phyloP scores from a whole-genome alignment of 306 rosid species.

The Lathyrus tuberosus region DNA sequence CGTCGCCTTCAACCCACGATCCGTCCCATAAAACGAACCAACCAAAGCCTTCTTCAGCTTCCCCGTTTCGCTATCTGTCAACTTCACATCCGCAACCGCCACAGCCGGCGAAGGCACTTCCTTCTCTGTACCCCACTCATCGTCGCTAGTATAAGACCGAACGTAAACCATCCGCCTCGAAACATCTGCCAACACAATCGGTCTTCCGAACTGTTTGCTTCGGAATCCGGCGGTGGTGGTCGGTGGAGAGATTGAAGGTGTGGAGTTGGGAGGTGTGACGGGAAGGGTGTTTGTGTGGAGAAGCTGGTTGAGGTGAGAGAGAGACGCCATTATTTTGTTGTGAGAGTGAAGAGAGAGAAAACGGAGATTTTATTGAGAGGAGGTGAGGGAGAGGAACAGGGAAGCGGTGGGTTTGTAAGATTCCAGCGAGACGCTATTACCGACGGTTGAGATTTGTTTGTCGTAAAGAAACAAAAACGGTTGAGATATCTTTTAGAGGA shows the following conservation, averaged over 20 bases:
- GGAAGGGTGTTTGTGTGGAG: constrained; percentile 51
- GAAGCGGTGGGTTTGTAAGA: constrained; percentile 18
- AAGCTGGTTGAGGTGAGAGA: constrained; percentile 54
- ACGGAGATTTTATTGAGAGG: constrained; percentile 37
- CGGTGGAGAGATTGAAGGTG: constrained; percentile 45
- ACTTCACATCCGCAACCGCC: constrained; percentile 39
- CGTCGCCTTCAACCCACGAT: constrained; percentile 72
- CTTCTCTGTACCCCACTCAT: constrained; percentile 58
- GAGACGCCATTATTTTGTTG: constrained; percentile 54
- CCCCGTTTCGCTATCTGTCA: constrained; percentile 55
- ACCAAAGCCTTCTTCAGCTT: constrained; percentile 76
- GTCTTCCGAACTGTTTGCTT: constrained; percentile 32
- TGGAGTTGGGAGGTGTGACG: constrained; percentile 35
- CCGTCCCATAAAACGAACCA: constrained; percentile 75
- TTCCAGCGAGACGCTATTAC: background rate
- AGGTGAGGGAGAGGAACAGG: background rate
- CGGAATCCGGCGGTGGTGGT: constrained; percentile 35
- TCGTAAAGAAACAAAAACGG: constrained; percentile 8
- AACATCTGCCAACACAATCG: constrained; percentile 30
- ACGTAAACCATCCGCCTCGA: constrained; percentile 33
- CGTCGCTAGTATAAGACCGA: constrained; percentile 48
- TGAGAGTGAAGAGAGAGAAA: background rate
- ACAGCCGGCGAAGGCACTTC: constrained; percentile 34
- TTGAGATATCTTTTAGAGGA: no score
- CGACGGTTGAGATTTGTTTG: background rate